Base-by-base conservation (phyloP, 225 moss, liverwort and hornwort species). In the Physcomitrium patens region DNA sequence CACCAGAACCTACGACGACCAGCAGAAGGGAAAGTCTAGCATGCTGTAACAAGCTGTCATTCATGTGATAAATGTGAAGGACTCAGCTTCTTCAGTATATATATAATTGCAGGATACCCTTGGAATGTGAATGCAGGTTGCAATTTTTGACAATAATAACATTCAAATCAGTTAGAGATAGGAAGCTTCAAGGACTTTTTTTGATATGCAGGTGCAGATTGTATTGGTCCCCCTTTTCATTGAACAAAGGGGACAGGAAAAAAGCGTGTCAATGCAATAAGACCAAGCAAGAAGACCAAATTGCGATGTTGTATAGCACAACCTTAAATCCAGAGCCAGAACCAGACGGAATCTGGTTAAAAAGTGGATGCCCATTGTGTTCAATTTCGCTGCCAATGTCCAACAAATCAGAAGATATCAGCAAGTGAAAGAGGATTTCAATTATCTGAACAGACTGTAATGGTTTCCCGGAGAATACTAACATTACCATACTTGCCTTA, bases 301-400 rank as follows among this genome's bases (percentile, higher is more conserved):
- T 55, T 43, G 47, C 56, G 64, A 65, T 53, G 43, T 26, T 58
- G 11, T 18, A 58, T 67, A 37, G 55, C 74, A 71, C 78, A 65
- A 99, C 97, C 95, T 93, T 93, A 72, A 99, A 99, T 66, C 97
- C 93, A 60, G 85, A 90, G 78, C 88, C 84, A 69, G 79, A 50
- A 61, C 97, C 97, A 63, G 97, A 99, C 9, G 97, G 97, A 22
- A 99, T 90, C 50, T 82, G 73, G 52, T 78, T 75, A 79, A 99
- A 99, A 52, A 99, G 85, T 23, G 87, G 82, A 84, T 95, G 91
- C 57, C 91, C 95, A 65, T 65, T 86, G 67, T 95, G 97, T 79
- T 89, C 89, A 77, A 95, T 85, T 79, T 99, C 97, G 82, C 97
- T 99, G 97, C 78, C 70, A 90, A 75, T 65, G 65, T 74, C 67